Conservation (phyloP, 768 basidiomycete species). For the Royoungia palumana region DNA sequence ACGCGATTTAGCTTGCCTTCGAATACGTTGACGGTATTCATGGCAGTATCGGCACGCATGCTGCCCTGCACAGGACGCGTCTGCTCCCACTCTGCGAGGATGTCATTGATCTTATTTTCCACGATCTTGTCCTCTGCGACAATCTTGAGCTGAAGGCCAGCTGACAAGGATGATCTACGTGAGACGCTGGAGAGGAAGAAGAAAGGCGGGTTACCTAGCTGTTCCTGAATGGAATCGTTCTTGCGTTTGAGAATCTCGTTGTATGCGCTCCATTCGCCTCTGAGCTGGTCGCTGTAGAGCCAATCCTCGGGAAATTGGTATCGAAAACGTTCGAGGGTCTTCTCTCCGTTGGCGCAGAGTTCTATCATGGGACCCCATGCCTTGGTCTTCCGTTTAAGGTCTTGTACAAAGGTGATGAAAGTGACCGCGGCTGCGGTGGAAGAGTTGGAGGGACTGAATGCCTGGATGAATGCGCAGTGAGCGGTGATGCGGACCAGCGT, state of each 20-base stretch:
- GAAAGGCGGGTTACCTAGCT: constrained; percentile 65
- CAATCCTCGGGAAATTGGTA: constrained; percentile 97
- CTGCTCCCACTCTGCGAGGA: constrained; percentile 90
- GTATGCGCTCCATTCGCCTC: constrained; percentile 98
- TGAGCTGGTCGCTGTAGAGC: constrained; percentile 96
- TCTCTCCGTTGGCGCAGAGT: constrained; percentile 91
- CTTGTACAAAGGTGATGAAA: constrained; percentile 99
- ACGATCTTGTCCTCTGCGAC: constrained; percentile 99
- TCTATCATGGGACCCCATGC: constrained; percentile 97
- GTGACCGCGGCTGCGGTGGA: constrained; percentile 98
- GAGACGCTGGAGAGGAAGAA: constrained; percentile 4
- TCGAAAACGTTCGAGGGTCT: constrained; percentile 94
- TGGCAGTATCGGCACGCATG: constrained; percentile 93
- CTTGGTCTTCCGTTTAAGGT: constrained; percentile 95
- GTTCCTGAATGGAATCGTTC: constrained; percentile 98
- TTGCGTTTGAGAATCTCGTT: constrained; percentile 97
- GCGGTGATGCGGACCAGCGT: not conserved
- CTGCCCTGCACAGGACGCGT: constrained; percentile 96
- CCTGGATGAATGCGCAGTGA: constrained; percentile 37
- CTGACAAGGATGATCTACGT: constrained; percentile 37
- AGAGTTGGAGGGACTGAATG: constrained; percentile 74
- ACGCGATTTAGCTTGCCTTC: constrained; percentile 87
- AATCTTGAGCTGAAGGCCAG: constrained; percentile 97
- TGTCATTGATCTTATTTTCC: constrained; percentile 91
- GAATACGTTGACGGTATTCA: constrained; percentile 94